phyloP scores from a whole-genome alignment of 805 yeast species.

The Saccharomyces jurei region DNA sequence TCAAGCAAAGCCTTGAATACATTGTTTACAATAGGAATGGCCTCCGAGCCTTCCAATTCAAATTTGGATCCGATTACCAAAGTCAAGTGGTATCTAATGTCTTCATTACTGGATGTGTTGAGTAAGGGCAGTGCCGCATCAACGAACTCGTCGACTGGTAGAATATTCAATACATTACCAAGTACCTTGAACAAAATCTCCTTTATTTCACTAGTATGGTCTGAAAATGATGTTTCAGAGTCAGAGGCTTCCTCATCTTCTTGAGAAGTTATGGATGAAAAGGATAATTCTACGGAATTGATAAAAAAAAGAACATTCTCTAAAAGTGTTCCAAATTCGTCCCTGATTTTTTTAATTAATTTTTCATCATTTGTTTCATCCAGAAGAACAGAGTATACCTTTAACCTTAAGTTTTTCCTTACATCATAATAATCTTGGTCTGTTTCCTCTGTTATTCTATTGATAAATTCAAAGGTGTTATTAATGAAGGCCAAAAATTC shows the following conservation, averaged over 20 bases:
- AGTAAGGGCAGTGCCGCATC: conserved; percentile 45
- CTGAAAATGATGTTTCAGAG: conserved; percentile 15
- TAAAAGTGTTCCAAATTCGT: conserved; percentile 22
- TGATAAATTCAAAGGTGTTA: conserved; percentile 49
- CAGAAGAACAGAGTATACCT: conserved; percentile 43
- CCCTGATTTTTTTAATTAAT: conserved; percentile 12
- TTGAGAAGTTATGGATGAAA: neutral
- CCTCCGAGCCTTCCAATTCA: conserved; percentile 53
- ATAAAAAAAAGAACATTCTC: conserved; percentile 19
- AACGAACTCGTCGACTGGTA: conserved; percentile 71
- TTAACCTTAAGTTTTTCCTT: conserved; percentile 39
- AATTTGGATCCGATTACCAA: conserved; percentile 59
- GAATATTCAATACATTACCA: conserved; percentile 53
- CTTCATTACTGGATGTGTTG: conserved; percentile 28
- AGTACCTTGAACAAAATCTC: conserved; percentile 47
- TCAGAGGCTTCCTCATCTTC: conserved; percentile 11
- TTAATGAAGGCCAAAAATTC: conserved; percentile 45
- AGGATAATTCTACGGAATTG: conserved; percentile 8
- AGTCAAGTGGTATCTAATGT: conserved; percentile 54
- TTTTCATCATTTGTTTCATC: conserved; percentile 28
- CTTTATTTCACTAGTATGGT: conserved; percentile 28
- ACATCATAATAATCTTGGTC: conserved; percentile 22
- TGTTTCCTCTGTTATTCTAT: conserved; percentile 39
- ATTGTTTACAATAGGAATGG: conserved; percentile 41
- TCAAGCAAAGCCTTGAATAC: conserved; percentile 47